Evolutionary conservation across 352 stramenopile genomes (phyloP).

Genomic region (Aphanomyces euteiches): DNA sequence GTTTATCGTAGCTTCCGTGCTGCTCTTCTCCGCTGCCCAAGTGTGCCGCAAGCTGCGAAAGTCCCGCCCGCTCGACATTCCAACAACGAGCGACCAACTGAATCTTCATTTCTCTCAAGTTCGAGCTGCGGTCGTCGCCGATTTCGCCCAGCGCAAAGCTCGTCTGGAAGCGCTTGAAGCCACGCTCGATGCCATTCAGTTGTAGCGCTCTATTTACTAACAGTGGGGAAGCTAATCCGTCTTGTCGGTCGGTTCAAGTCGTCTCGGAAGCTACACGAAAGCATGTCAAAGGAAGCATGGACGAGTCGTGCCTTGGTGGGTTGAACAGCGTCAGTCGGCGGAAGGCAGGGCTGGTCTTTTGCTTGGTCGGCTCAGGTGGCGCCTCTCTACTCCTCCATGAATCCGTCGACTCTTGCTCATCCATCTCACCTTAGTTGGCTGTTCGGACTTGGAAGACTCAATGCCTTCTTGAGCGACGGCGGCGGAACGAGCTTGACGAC

Average conservation of each 20-base stretch:
- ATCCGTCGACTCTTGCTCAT: neutral
- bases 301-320: slow-evolving; percentile 2
- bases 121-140: neutral
- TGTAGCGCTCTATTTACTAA: slow-evolving; percentile 27
- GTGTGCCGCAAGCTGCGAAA: slow-evolving; percentile 26
- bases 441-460: slow-evolving; percentile 3
- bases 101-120: neutral
- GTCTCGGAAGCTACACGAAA: slow-evolving; percentile 1
- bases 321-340: slow-evolving; percentile 3
- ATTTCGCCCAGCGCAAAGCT: neutral
- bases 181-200: slow-evolving; percentile 1
- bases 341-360: neutral
- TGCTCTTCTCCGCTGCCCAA: slow-evolving; percentile 24
- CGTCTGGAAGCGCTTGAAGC: slow-evolving; percentile 19
- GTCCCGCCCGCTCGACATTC: slow-evolving; percentile 13
- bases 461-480: slow-evolving; percentile 22
- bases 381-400: neutral
- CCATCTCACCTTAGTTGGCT: neutral
- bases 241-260: neutral
- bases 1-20: slow-evolving; percentile 17
- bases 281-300: neutral
- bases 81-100: slow-evolving; percentile 13
- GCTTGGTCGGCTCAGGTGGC: no score
- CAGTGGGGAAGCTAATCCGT: slow-evolving; percentile 26
- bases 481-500: slow-evolving; percentile 6